Conservation (phyloP, 73 alveolate species). For the Urostyla sp. region DNA sequence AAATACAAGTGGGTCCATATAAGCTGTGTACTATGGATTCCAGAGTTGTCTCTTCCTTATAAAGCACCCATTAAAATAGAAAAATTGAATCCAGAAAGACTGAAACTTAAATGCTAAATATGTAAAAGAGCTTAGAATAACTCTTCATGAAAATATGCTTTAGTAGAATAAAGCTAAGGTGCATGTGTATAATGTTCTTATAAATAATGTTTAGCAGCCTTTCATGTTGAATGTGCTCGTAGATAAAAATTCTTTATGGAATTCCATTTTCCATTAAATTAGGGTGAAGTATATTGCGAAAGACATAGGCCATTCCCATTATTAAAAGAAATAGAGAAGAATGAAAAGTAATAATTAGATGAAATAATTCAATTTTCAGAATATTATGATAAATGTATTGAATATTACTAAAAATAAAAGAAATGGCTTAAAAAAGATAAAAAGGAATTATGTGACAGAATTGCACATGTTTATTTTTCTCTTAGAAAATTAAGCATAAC, state of each 20-base stretch:
- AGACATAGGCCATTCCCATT: conserved; percentile 53
- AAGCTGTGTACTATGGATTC: conserved; percentile 46
- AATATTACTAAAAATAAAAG: conserved; percentile 6
- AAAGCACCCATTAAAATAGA: conserved; percentile 42
- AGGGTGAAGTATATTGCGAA: conserved; percentile 5
- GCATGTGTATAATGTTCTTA: conserved; percentile 44
- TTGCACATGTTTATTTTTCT: conserved; percentile 18
- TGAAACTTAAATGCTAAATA: conserved; percentile 4
- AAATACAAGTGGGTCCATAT: conserved; percentile 52
- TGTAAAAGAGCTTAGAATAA: too few species aligned
- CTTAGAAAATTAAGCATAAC: conserved; percentile 29
- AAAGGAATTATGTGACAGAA: conserved; percentile 3
- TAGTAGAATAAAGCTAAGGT: conserved; percentile 33
- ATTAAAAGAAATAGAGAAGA: conserved; percentile 27
- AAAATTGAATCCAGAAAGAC: background rate
- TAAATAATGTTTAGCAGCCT: background rate
- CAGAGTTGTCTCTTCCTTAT: conserved; percentile 7
- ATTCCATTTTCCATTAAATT: background rate
- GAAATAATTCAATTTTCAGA: conserved; percentile 29
- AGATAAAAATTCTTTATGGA: conserved; percentile 38
- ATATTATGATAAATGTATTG: background rate
- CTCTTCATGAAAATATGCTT: too few species aligned
- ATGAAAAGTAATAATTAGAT: conserved; percentile 10
- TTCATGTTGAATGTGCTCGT: conserved; percentile 59
- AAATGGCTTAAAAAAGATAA: conserved; percentile 43